Conservation (phyloP, 306 rosid species). For the Amphicarpaea edgeworthii region DNA sequence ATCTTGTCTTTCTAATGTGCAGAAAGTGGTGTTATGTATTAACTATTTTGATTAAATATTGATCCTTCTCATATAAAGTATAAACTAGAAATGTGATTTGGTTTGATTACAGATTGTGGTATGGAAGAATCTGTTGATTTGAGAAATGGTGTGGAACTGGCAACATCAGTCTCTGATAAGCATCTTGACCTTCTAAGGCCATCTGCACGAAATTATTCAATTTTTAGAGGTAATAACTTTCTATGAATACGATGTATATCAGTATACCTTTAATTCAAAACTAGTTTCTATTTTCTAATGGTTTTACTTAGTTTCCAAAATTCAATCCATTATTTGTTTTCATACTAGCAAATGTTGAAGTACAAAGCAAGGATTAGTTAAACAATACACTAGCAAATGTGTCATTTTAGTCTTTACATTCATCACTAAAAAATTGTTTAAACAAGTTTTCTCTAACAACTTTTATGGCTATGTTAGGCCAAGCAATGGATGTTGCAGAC, state of each 20-base stretch:
- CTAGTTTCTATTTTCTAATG: neutral
- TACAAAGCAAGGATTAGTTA: slow-evolving; percentile 26
- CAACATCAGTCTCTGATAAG: slow-evolving; percentile 66
- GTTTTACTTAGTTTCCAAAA: neutral
- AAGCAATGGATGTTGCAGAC: slow-evolving; percentile 59
- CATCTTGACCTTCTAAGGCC: slow-evolving; percentile 80
- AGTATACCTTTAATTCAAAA: slow-evolving; percentile 14
- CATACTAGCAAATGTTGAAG: slow-evolving; percentile 31
- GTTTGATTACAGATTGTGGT: slow-evolving; percentile 53
- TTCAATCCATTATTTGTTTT: neutral
- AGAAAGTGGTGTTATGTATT: slow-evolving; percentile 21
- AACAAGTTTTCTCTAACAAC: slow-evolving; percentile 43
- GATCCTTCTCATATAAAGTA: slow-evolving; percentile 5
- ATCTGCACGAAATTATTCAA: slow-evolving; percentile 68
- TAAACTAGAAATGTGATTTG: too few species aligned
- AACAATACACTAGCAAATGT: neutral
- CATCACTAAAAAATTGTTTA: slow-evolving; percentile 13
- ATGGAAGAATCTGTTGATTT: slow-evolving; percentile 51
- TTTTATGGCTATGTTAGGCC: slow-evolving; percentile 64
- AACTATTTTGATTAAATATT: neutral
- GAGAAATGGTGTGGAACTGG: slow-evolving; percentile 69
- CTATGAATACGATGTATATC: slow-evolving; percentile 2
- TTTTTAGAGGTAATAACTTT: slow-evolving; percentile 65
- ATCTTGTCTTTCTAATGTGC: too few species aligned
- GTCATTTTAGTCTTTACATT: neutral